Percentiles rank a stretch among this genome's conserved stretches.
Conservation (phyloP, 2,329 filamentous ascomycete species). For the Apiospora aurea region DNA sequence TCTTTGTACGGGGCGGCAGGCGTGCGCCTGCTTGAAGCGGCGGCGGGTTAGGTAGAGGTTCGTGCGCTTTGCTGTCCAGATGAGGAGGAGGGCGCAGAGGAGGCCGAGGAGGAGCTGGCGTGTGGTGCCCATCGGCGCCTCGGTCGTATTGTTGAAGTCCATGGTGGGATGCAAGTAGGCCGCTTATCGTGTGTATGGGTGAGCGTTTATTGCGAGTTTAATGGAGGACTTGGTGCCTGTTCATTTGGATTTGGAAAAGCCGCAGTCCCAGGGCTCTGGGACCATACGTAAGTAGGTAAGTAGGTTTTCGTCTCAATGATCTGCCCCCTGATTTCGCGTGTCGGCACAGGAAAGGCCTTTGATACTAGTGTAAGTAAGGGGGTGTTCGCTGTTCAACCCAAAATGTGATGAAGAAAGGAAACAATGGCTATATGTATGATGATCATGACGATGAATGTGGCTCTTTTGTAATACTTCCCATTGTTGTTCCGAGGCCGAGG, state of each 20-base stretch:
- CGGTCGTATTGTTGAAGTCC: background rate
- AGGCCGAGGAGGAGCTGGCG: background rate
- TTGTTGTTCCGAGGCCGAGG: background rate
- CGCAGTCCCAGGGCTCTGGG: background rate
- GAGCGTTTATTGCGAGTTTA: background rate
- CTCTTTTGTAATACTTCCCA: background rate
- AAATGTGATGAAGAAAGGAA: background rate
- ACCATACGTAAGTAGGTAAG: background rate
- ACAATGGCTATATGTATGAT: background rate
- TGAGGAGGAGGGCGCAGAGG: background rate
- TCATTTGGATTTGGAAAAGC: background rate
- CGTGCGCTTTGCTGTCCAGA: background rate
- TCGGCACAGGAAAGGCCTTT: background rate
- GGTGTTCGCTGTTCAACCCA: background rate
- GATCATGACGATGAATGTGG: background rate
- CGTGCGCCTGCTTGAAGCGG: constrained; percentile 20
- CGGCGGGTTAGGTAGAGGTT: background rate
- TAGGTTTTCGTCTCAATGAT: background rate
- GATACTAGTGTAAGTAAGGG: background rate
- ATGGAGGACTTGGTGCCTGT: background rate
- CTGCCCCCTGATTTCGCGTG: background rate
- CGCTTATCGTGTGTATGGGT: background rate
- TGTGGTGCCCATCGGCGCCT: too few relatives aligned
- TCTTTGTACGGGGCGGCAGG: constrained; percentile 24
- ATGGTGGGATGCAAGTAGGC: background rate